phyloP scores from a whole-genome alignment of 257 asterid species.

The Solanum medicagineum region DNA sequence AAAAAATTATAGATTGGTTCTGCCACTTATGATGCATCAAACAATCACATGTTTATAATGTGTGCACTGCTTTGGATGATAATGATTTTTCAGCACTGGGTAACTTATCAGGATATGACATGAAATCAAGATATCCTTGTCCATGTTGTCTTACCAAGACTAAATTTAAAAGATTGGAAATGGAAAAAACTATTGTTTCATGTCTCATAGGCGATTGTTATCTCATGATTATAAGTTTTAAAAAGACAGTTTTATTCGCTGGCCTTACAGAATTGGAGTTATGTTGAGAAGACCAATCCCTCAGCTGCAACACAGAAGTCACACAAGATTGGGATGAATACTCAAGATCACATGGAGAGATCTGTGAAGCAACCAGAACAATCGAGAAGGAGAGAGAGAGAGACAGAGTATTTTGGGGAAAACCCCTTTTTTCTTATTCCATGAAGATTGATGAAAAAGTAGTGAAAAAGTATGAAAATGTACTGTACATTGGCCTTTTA shows the following conservation, averaged over 20 bases:
- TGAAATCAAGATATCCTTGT: not conserved
- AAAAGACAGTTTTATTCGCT: not conserved
- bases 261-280: not conserved
- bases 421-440: too few species aligned
- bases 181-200: not conserved
- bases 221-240: not conserved
- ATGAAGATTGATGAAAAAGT: too few species aligned
- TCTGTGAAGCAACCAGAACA: too few species aligned
- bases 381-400: too few species aligned
- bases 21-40: not conserved
- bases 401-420: too few species aligned
- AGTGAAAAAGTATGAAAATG: too few species aligned
- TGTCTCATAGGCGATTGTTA: not conserved
- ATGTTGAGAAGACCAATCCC: too few species aligned
- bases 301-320: too few species aligned
- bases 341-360: too few species aligned
- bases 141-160: not conserved
- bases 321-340: too few species aligned
- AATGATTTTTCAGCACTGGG: not conserved
- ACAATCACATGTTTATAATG: too few species aligned
- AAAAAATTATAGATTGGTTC: not conserved
- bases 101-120: not conserved
- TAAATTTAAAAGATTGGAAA: not conserved
- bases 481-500: too few species aligned
- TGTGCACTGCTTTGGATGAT: not conserved